Conservation (phyloP, 768 basidiomycete genomes). For the Sistotremastrum niveocremeum region DNA sequence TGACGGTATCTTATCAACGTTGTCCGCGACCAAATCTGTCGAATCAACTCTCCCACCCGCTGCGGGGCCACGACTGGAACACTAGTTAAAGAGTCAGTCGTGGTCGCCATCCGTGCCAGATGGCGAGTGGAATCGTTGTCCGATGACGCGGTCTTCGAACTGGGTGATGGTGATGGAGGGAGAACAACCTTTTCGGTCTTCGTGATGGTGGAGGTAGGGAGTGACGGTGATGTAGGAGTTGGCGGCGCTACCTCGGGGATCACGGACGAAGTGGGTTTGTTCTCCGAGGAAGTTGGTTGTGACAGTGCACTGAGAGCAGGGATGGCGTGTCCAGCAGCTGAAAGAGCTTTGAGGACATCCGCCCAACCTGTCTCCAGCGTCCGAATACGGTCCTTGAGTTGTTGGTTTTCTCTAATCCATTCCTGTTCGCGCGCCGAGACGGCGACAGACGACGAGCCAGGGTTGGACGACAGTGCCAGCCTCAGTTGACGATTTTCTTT, state of each 20-base stretch:
- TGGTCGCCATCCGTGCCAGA: constrained; percentile 96
- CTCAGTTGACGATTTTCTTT: constrained; percentile 72
- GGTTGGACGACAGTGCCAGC: constrained; percentile 26
- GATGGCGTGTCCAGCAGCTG: constrained; percentile 22
- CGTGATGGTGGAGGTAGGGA: constrained; percentile 20
- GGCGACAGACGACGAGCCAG: constrained; percentile 16
- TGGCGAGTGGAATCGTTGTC: constrained; percentile 74
- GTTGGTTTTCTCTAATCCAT: constrained; percentile 55
- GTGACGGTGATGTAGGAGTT: constrained; percentile 21
- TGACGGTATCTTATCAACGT: constrained; percentile 4
- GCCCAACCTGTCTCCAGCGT: constrained; percentile 76
- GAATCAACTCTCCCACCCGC: constrained; percentile 51
- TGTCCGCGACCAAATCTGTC: constrained; percentile 2
- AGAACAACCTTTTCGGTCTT: constrained; percentile 15
- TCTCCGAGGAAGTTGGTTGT: constrained; percentile 13
- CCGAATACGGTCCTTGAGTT: constrained; percentile 61
- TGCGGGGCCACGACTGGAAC: constrained; percentile 67
- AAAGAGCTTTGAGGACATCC: constrained; percentile 61
- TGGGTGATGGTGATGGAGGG: constrained; percentile 20
- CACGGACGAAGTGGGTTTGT: constrained; percentile 26
- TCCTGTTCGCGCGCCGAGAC: constrained; percentile 24
- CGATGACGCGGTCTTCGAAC: constrained; percentile 16
- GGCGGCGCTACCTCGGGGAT: constrained; percentile 19
- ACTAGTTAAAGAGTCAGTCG: constrained; percentile 32
- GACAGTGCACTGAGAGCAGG: constrained; percentile 8